These are phyloP conservation scores for Atractiella rhizophila DNA, from an alignment of 768 basidiomycete genomes.

Conservation along the genomic window DNA sequence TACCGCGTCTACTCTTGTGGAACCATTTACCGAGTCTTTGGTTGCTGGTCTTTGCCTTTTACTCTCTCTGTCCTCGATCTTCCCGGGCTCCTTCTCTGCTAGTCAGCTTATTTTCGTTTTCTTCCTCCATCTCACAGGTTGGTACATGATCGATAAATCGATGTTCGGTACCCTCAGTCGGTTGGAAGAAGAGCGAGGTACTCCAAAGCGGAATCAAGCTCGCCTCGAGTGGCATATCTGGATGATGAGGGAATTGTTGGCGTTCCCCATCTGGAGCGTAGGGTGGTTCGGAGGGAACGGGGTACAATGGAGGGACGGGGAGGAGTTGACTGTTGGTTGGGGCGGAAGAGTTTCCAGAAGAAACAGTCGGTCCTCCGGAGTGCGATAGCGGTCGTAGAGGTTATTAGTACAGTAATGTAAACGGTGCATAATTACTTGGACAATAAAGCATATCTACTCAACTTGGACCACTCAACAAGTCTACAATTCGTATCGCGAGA, in stretches of 20 bases:
- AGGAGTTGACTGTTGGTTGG: too few relatives aligned
- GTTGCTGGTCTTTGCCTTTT: slow-evolving; percentile 38
- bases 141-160: slow-evolving; percentile 57
- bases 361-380: too few relatives aligned
- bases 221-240: slow-evolving; percentile 38
- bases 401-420: too few relatives aligned
- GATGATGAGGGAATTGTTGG: slow-evolving; percentile 49
- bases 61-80: too few relatives aligned
- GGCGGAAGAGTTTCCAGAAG: too few relatives aligned
- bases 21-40: slow-evolving; percentile 78
- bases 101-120: slow-evolving; percentile 23
- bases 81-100: slow-evolving; percentile 37
- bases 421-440: too few relatives aligned
- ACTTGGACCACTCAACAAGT: too few relatives aligned
- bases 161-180: slow-evolving; percentile 47
- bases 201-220: slow-evolving; percentile 28
- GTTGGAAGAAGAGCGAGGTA: slow-evolving; percentile 20
- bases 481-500: too few relatives aligned
- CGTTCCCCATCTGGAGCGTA: slow-evolving; percentile 33
- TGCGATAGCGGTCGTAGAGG: too few relatives aligned
- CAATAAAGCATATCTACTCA: too few relatives aligned
- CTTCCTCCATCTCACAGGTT: slow-evolving; percentile 31
- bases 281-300: too few relatives aligned
- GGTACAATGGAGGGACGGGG: too few relatives aligned
- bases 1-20: slow-evolving; percentile 47